Conservation (phyloP, 2,329 filamentous ascomycete genomes). For the Verticillium albo-atrum region DNA sequence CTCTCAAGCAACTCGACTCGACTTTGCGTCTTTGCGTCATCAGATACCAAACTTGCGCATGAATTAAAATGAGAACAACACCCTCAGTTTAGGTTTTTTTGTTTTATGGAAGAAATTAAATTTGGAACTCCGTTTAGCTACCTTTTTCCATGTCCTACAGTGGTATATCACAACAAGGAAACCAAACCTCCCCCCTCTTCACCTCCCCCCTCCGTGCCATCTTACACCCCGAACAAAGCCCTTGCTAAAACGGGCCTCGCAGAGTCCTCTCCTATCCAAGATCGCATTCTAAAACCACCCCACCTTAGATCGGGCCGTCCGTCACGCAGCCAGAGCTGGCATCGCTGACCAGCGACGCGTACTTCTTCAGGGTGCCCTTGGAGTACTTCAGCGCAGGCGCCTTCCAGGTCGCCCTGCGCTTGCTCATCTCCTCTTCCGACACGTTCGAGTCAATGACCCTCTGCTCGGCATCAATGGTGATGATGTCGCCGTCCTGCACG, state of each 20-base stretch:
- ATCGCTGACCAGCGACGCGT: constrained; percentile 55
- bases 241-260: too few species aligned
- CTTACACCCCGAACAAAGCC: too few species aligned
- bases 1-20: not conserved
- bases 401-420: constrained; percentile 56
- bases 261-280: too few species aligned
- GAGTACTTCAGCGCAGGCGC: constrained; percentile 53
- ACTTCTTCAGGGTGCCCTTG: constrained; percentile 67
- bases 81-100: not conserved
- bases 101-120: not conserved
- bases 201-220: too few species aligned
- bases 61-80: not conserved
- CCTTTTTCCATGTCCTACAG: not conserved
- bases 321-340: constrained; percentile 58
- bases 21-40: too few species aligned
- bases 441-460: constrained; percentile 65
- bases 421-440: constrained; percentile 57
- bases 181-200: constrained; percentile 8
- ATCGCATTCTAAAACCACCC: too few species aligned
- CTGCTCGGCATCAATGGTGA: constrained; percentile 78
- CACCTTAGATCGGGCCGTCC: constrained; percentile 21
- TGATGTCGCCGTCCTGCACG: constrained; percentile 73
- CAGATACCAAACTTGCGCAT: not conserved
- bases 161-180: not conserved
- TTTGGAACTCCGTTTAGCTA: not conserved